These are phyloP conservation scores for Ceratobasidium sp. DNA, from an alignment of 1,284 basidiomycete species.

Conservation along the genomic window DNA sequence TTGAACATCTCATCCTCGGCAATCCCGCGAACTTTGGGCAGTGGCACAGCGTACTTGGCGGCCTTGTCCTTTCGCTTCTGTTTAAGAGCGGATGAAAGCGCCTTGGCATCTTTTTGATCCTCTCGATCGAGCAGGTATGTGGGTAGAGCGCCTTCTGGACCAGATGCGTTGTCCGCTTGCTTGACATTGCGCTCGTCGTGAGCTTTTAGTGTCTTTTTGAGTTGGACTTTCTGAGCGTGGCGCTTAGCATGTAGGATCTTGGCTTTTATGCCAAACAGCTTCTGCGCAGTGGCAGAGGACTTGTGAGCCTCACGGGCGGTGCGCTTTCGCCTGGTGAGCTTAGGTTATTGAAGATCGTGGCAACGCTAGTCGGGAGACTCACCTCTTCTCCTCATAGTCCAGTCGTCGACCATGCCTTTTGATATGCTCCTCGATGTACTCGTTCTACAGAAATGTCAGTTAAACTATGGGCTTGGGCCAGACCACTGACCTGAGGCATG, in stretches of 20 bases:
- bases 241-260: slow-evolving; percentile 96
- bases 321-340: slow-evolving; percentile 79
- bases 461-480: no score
- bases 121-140: slow-evolving; percentile 97
- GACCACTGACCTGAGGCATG: slow-evolving; percentile 67
- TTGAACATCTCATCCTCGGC: slow-evolving; percentile 99
- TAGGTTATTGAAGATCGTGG: neutral
- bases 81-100: slow-evolving; percentile 96
- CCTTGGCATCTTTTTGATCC: slow-evolving; percentile 97
- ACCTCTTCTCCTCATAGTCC: slow-evolving; percentile 88
- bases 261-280: slow-evolving; percentile 95
- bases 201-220: slow-evolving; percentile 99
- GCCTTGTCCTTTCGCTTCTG: slow-evolving; percentile 99
- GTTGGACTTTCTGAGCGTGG: slow-evolving; percentile 96
- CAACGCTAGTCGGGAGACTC: slow-evolving; percentile 47
- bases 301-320: slow-evolving; percentile 92
- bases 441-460: slow-evolving; percentile 63
- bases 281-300: slow-evolving; percentile 87
- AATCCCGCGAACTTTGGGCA: slow-evolving; percentile 97
- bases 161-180: slow-evolving; percentile 81
- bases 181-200: slow-evolving; percentile 99
- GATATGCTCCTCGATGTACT: slow-evolving; percentile 91
- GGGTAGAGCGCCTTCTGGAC: slow-evolving; percentile 88
- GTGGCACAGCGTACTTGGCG: slow-evolving; percentile 94
- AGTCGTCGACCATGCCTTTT: slow-evolving; percentile 85